These are phyloP conservation scores for Dictyostelium purpureum DNA, from an alignment of 78 protist genomes.

Conservation along the genomic window DNA sequence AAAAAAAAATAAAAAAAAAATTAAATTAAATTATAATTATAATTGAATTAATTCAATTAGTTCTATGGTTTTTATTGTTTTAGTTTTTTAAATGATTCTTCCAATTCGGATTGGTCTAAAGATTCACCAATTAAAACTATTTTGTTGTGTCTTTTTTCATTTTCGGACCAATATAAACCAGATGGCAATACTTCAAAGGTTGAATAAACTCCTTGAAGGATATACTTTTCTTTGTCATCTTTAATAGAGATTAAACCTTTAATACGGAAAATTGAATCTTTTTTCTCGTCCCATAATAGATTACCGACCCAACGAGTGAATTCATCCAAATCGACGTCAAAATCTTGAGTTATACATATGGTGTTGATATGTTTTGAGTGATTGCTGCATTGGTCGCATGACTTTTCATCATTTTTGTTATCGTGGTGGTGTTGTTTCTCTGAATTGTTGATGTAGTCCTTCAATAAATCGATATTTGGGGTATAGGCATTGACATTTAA, in stretches of 20 bases:
- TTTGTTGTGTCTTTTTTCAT: slow-evolving; percentile 9
- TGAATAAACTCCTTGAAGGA: slow-evolving; percentile 70
- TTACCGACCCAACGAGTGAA: slow-evolving; percentile 61
- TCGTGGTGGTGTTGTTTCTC: neutral
- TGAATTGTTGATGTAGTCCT: slow-evolving; percentile 13
- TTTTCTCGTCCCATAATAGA: slow-evolving; percentile 31
- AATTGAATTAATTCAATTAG: neutral
- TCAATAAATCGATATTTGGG: slow-evolving; percentile 31
- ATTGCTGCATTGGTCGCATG: neutral
- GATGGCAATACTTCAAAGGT: slow-evolving; percentile 56
- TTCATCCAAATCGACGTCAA: neutral
- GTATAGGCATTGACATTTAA: slow-evolving; percentile 45
- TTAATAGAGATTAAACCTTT: slow-evolving; percentile 54
- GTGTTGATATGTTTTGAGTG: slow-evolving; percentile 54
- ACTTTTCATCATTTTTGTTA: slow-evolving; percentile 5
- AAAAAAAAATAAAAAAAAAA: neutral
- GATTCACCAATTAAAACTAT: slow-evolving; percentile 63
- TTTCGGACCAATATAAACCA: slow-evolving; percentile 17
- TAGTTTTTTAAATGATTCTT: slow-evolving; percentile 8
- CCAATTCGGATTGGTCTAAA: slow-evolving; percentile 1
- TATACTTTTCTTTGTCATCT: slow-evolving; percentile 32
- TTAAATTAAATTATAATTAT: neutral
- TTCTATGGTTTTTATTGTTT: neutral
- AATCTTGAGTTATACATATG: slow-evolving; percentile 12
- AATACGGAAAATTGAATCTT: slow-evolving; percentile 31